Evolutionary conservation across 73 alveolate genomes (phyloP).

Genomic region (Symbiodinium natans): DNA sequence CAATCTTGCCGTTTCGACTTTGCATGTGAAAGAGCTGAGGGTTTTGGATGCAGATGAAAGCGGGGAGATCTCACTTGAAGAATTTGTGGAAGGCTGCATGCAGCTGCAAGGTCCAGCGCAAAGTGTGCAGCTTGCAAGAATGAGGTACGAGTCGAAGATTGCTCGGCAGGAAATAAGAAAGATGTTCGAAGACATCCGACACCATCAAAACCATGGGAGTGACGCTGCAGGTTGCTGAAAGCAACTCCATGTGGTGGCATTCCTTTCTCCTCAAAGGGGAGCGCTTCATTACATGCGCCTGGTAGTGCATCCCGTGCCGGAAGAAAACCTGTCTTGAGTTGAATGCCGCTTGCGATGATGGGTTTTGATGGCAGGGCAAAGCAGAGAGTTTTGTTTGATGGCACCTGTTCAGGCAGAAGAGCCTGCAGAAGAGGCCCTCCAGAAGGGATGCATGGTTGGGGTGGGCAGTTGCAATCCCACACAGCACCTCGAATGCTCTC

Average conservation of each 20-base stretch:
- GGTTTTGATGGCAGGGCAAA: too few species aligned
- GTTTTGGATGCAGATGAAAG: constrained; percentile 52
- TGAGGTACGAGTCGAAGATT: constrained; percentile 53
- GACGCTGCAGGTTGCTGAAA: background rate
- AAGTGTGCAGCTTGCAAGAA: constrained; percentile 69
- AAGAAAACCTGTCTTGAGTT: background rate
- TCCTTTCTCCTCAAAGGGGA: background rate
- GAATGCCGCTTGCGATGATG: too few species aligned
- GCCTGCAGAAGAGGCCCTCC: background rate
- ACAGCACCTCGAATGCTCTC: too few species aligned
- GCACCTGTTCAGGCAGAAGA: background rate
- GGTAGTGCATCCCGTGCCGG: background rate
- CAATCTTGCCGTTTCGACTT: too few species aligned
- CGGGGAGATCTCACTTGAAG: constrained; percentile 55
- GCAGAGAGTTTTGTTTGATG: too few species aligned
- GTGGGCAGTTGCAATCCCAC: background rate
- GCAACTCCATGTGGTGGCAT: background rate
- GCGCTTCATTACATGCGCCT: too few species aligned
- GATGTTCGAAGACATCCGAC: background rate
- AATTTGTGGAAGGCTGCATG: constrained; percentile 85
- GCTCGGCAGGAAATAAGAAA: constrained; percentile 22
- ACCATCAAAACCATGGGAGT: background rate
- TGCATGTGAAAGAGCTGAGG: background rate
- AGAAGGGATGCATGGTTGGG: too few species aligned
- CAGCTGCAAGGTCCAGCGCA: constrained; percentile 87